phyloP scores from a whole-genome alignment of 2,329 filamentous ascomycete species.

The Neodidymelliopsis sp. region DNA sequence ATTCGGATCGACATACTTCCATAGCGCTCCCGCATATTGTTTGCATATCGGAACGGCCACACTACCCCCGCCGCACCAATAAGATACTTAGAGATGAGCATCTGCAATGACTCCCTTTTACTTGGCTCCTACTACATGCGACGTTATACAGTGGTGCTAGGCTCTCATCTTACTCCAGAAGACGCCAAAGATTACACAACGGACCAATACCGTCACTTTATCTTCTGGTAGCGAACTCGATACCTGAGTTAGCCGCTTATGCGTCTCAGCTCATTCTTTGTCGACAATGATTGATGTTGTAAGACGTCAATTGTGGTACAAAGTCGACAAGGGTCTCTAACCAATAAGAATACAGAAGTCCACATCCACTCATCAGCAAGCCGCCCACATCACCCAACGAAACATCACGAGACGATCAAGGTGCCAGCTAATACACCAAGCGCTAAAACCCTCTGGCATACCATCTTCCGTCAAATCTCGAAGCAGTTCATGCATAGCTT shows the following conservation, averaged over 20 bases:
- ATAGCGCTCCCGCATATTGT: conserved; percentile 41
- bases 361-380: conserved; percentile 28
- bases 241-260: conserved; percentile 13
- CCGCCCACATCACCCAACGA: conserved; percentile 40
- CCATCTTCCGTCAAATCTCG: too few species aligned
- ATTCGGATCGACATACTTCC: conserved; percentile 32
- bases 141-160: neutral
- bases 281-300: conserved; percentile 31
- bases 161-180: neutral
- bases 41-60: conserved; percentile 34
- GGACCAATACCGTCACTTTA: neutral
- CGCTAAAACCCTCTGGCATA: conserved; percentile 20
- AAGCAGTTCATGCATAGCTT: too few species aligned
- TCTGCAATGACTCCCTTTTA: conserved; percentile 2
- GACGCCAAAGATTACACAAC: too few species aligned
- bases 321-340: conserved; percentile 18
- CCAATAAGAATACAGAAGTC: conserved; percentile 38
- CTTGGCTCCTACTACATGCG: conserved; percentile 7
- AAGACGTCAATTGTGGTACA: conserved; percentile 36
- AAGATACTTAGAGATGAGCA: neutral
- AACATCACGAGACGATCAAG: conserved; percentile 20
- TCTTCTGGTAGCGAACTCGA: neutral
- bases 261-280: conserved; percentile 26
- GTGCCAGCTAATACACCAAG: conserved; percentile 18
- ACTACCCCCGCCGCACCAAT: conserved; percentile 31